Evolutionary conservation across 768 basidiomycete species (phyloP).

Genomic region (Calocera cornea): DNA sequence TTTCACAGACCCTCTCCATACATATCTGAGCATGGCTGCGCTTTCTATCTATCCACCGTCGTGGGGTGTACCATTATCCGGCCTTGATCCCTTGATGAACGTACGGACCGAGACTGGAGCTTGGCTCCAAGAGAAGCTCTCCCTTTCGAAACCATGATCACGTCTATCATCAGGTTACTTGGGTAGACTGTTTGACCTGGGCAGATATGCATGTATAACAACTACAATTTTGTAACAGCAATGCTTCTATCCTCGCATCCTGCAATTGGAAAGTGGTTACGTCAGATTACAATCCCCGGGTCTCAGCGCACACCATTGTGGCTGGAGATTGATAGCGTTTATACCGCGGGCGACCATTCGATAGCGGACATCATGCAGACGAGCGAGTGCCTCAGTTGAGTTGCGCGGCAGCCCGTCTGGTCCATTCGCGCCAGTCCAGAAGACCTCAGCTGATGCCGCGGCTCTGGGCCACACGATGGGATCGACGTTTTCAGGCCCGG

Average conservation of each 20-base stretch:
- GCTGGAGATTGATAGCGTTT: conserved; percentile 47
- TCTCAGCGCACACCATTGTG: conserved; percentile 56
- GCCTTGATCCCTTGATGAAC: conserved; percentile 59
- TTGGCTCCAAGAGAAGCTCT: conserved; percentile 53
- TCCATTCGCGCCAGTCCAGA: conserved; percentile 45
- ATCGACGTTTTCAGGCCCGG: conserved; percentile 54
- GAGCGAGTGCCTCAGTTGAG: conserved; percentile 39
- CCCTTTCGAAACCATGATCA: background rate
- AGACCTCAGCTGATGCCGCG: conserved; percentile 57
- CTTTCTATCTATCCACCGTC: conserved; percentile 50
- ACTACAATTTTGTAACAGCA: background rate
- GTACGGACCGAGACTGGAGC: conserved; percentile 46
- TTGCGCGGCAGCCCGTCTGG: conserved; percentile 28
- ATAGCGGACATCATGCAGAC: conserved; percentile 50
- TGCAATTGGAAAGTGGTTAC: background rate
- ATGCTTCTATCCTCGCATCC: too few relatives aligned
- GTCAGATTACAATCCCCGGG: conserved; percentile 43
- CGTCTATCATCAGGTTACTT: background rate
- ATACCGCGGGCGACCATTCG: conserved; percentile 51
- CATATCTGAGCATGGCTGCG: conserved; percentile 78
- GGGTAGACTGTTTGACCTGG: background rate
- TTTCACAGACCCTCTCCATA: conserved; percentile 95
- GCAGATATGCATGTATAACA: background rate
- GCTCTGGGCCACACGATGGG: conserved; percentile 59
- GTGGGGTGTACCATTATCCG: conserved; percentile 27